These are phyloP conservation scores for Xylaria sp. DNA, from an alignment of 2,329 filamentous ascomycete genomes.

Conservation along the genomic window DNA sequence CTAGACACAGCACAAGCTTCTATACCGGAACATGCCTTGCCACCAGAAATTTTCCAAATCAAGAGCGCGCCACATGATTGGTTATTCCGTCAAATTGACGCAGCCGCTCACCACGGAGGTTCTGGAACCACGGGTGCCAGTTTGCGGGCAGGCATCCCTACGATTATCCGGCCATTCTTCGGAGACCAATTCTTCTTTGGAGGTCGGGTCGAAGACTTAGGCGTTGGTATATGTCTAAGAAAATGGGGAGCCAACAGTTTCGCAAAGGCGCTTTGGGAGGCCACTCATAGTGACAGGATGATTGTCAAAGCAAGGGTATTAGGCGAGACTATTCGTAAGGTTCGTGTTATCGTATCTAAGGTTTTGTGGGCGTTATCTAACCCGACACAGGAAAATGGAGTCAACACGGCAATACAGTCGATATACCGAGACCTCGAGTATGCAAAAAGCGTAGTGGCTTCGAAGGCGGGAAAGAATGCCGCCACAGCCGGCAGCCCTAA, in stretches of 20 bases:
- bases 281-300: constrained; percentile 90
- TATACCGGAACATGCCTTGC: constrained; percentile 74
- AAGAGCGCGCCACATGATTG: constrained; percentile 94
- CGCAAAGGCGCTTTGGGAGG: constrained; percentile 88
- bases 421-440: constrained; percentile 97
- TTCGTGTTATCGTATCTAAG: constrained; percentile 56
- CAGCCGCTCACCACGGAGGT: constrained; percentile 92
- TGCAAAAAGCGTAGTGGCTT: constrained; percentile 82
- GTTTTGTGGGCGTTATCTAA: constrained; percentile 36
- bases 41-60: constrained; percentile 86
- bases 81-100: constrained; percentile 94
- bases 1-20: constrained; percentile 47
- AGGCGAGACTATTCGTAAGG: constrained; percentile 87
- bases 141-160: constrained; percentile 88
- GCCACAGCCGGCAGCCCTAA: constrained; percentile 47
- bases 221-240: constrained; percentile 88
- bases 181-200: constrained; percentile 99
- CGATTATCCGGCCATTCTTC: constrained; percentile 96
- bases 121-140: constrained; percentile 95
- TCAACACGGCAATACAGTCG: constrained; percentile 88
- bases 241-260: constrained; percentile 90
- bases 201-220: constrained; percentile 86
- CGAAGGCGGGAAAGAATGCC: constrained; percentile 64
- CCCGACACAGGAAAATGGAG: constrained; percentile 79
- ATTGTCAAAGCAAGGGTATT: constrained; percentile 83